These are phyloP conservation scores for Chlorophyllum brunneum DNA, from an alignment of 768 basidiomycete genomes.

Conservation along the genomic window DNA sequence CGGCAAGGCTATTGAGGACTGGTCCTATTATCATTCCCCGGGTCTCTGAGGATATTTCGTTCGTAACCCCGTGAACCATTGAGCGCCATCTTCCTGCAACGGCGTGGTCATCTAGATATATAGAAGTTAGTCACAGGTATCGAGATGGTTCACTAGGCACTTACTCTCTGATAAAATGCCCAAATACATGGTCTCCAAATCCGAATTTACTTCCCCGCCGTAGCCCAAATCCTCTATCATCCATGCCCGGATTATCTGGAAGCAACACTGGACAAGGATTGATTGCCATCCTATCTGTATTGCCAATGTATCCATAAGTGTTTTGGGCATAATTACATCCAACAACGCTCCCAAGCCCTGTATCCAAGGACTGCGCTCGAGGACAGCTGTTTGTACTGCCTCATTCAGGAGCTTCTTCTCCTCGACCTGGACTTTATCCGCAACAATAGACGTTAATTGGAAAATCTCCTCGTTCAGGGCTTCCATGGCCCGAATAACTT, in stretches of 20 bases:
- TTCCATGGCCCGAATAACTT: conserved; percentile 35
- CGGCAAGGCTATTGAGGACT: not conserved
- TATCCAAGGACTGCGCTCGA: not conserved
- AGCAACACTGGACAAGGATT: not conserved
- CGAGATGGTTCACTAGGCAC: not conserved
- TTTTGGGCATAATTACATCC: not conserved
- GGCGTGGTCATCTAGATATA: conserved; percentile 36
- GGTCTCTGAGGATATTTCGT: conserved; percentile 5
- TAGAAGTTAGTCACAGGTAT: not conserved
- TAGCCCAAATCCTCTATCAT: not conserved
- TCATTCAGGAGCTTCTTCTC: not conserved
- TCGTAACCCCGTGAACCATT: conserved; percentile 24
- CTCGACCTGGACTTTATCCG: conserved; percentile 23
- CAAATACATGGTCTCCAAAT: not conserved
- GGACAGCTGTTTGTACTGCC: not conserved
- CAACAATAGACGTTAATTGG: conserved; percentile 41
- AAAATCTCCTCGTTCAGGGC: conserved; percentile 45
- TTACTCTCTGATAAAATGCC: not conserved
- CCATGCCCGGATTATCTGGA: not conserved
- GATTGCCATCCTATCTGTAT: conserved; percentile 13
- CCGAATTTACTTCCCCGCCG: not conserved
- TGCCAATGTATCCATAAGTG: not conserved
- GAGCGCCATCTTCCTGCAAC: conserved; percentile 41
- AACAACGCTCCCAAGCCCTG: not conserved
- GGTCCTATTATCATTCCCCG: not conserved